Evolutionary conservation across 768 basidiomycete species (phyloP), one percentile per base, ranked within the genome.

Genomic region (Podaxis sp.): DNA sequence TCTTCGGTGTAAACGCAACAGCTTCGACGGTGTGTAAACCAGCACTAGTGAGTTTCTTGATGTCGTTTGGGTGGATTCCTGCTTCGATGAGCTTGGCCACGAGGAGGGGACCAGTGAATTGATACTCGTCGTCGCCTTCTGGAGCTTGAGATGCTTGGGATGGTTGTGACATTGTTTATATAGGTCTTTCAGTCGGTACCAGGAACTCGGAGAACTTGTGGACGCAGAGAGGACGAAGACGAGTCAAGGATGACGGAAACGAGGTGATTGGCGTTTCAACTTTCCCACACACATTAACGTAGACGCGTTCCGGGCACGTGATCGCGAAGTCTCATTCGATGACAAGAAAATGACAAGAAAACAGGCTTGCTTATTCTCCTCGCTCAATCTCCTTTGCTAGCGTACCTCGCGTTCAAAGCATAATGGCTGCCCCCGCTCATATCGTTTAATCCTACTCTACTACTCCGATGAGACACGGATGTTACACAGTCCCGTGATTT

Each of bases 1-100:
- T 99, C 84, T 98, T 97, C 13, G 96, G 93, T 0, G 96, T 98
- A 72, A 95, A 98, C 38, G 95, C 96, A 56, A 99, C 94, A 15
- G 94, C 86, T 73, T 99, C 97, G 66, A 99, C 87, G 2, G 97
- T 99, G 74, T 96, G 86, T 64, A 92, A 83, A 12, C 97, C 97
- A 33, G 92, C 93, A 56, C 97, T 96, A 12, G 86, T 75, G 52
- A 99, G 88, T 74, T 99, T 99, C 85, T 96, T 94, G 79, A 96
- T 89, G 71, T 99, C 97, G 68, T 93, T 91, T 30, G 88, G 74
- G 52, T 90, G 87, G 66, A 98, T 92, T 7, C 96, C 96, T 17
- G 87, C 87, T 78, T 96, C 95, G 77, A 95, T 84, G 38, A 87
- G 80, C 73, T 96, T 97, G 69, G 78, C 79, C 61, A 97, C 88